A percentile compares a stretch with the other conserved stretches of the same genome.
Evolutionary conservation across 2,329 filamentous ascomycete species (phyloP).

Genomic region (Colletotrichum graminicola): DNA sequence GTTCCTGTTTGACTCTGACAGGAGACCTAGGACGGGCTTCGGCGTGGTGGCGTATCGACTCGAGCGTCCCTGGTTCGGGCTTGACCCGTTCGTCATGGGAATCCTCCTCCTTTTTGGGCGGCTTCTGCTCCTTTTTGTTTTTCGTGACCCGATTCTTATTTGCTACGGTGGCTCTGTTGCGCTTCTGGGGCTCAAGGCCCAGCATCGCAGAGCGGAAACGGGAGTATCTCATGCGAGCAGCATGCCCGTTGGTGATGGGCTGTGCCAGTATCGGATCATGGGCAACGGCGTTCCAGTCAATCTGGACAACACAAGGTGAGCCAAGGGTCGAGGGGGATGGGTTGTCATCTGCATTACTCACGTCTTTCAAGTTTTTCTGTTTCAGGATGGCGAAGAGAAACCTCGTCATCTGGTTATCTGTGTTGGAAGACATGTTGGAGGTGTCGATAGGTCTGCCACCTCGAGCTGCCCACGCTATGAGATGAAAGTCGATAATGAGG

Average conservation of each 20-base stretch:
- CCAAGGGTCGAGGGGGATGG: constrained; percentile 44
- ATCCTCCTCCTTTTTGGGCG: constrained; percentile 56
- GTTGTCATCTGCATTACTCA: constrained; percentile 54
- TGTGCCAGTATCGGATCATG: constrained; percentile 65
- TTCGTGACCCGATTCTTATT: constrained; percentile 62
- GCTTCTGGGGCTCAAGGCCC: constrained; percentile 62
- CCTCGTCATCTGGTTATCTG: constrained; percentile 68
- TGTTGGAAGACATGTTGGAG: constrained; percentile 64
- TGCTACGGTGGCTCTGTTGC: constrained; percentile 56
- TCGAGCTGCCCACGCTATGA: constrained; percentile 19
- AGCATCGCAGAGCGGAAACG: constrained; percentile 63
- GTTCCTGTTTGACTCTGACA: constrained; percentile 56
- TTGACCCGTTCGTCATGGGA: constrained; percentile 50
- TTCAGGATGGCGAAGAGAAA: constrained; percentile 71
- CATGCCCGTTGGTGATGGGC: constrained; percentile 70
- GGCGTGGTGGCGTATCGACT: constrained; percentile 38
- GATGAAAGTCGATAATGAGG: constrained; percentile 22
- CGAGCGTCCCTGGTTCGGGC: constrained; percentile 51
- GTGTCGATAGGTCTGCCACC: constrained; percentile 18
- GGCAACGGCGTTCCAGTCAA: constrained; percentile 71
- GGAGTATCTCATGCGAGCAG: constrained; percentile 71
- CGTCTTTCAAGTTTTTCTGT: constrained; percentile 72
- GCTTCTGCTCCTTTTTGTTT: constrained; percentile 54
- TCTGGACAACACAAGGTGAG: constrained; percentile 53
- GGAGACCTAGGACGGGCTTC: constrained; percentile 35